Evolutionary conservation across 305 asterid species (phyloP).

Genomic region (Fraxinus angustifolia): DNA sequence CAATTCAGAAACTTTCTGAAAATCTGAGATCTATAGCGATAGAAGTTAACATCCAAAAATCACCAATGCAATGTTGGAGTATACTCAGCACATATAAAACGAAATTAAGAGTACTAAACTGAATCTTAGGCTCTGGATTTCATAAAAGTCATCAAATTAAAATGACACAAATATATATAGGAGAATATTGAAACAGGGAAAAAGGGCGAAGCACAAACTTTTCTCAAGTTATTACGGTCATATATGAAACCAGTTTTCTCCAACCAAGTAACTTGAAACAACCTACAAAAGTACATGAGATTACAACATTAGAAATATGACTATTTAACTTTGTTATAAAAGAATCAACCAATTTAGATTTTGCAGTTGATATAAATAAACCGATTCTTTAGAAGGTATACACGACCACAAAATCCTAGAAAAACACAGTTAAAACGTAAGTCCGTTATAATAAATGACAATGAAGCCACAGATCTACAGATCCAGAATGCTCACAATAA

Average conservation of each 20-base stretch:
- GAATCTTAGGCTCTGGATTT: neutral
- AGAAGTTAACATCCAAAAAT: slow-evolving; percentile 8
- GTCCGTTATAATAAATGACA: neutral
- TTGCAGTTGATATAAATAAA: neutral
- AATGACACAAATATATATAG: slow-evolving; percentile 14
- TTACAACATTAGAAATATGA: slow-evolving; percentile 26
- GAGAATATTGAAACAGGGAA: slow-evolving; percentile 15
- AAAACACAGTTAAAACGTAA: neutral
- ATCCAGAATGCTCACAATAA: slow-evolving; percentile 6
- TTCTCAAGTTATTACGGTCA: slow-evolving; percentile 60
- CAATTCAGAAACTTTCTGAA: neutral
- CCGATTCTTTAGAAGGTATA: slow-evolving; percentile 1
- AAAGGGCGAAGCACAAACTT: slow-evolving; percentile 55
- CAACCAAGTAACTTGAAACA: slow-evolving; percentile 85
- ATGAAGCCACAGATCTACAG: neutral
- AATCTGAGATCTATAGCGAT: neutral
- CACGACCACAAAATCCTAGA: neutral
- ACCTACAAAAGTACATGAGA: slow-evolving; percentile 59
- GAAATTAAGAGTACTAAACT: neutral
- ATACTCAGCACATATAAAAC: neutral
- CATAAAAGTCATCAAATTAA: neutral
- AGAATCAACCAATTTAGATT: slow-evolving; percentile 6
- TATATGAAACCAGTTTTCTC: slow-evolving; percentile 75
- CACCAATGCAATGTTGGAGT: neutral
- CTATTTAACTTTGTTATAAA: slow-evolving; percentile 10